phyloP scores from a whole-genome alignment of 2,329 filamentous ascomycete species.

The Rutstroemia sydowiana region DNA sequence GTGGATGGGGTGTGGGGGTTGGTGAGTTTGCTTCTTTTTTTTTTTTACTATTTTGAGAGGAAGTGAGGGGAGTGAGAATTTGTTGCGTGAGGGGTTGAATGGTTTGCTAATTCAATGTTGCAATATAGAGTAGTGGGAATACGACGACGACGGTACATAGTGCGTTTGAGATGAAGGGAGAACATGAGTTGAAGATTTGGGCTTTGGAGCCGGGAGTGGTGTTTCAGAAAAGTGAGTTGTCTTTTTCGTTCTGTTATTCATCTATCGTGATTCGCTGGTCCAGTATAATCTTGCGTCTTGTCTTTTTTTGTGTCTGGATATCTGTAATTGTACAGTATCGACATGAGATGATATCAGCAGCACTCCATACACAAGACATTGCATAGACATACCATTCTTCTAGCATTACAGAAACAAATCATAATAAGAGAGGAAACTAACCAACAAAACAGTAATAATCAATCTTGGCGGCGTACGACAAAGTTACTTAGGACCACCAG shows the following conservation, averaged over 20 bases:
- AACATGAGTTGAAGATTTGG: conserved; percentile 32
- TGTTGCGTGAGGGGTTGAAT: too few species aligned
- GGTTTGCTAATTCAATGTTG: too few species aligned
- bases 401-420: too few species aligned
- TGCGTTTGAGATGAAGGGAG: conserved; percentile 14
- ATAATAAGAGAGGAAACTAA: too few species aligned
- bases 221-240: conserved; percentile 30
- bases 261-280: neutral
- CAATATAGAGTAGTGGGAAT: conserved; percentile 21
- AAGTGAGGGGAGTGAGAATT: too few species aligned
- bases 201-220: conserved; percentile 31
- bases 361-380: too few species aligned
- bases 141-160: conserved; percentile 25
- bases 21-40: too few species aligned
- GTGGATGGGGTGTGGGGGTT: too few species aligned
- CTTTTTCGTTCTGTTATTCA: neutral
- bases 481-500: conserved; percentile 36
- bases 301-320: neutral
- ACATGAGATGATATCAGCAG: too few species aligned
- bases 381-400: too few species aligned
- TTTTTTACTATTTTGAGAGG: too few species aligned
- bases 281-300: neutral
- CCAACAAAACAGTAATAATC: conserved; percentile 32
- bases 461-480: conserved; percentile 35
- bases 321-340: too few species aligned